Percentiles rank a stretch among this genome's conserved stretches.
These are phyloP conservation scores for Aspergillus bombycis DNA, from an alignment of 2,329 filamentous ascomycete genomes.

Conservation along the genomic window DNA sequence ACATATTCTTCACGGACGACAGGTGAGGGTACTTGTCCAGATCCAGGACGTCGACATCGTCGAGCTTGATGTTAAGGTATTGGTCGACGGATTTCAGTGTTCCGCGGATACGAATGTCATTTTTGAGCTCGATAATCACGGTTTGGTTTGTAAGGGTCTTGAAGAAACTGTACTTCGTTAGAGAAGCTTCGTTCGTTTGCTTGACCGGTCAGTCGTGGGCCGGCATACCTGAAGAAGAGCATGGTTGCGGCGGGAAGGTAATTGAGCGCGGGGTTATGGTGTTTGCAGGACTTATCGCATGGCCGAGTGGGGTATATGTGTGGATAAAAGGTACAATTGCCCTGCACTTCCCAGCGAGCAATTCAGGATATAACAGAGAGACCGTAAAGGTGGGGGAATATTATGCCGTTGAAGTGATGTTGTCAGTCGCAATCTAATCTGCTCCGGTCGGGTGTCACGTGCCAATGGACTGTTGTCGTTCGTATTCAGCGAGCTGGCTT, in stretches of 20 bases:
- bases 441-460: neutral
- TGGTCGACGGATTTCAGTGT: conserved; percentile 97
- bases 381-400: neutral
- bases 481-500: neutral
- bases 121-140: conserved; percentile 98
- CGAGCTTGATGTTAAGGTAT: conserved; percentile 98
- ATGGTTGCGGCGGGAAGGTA: conserved; percentile 37
- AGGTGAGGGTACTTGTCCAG: conserved; percentile 94
- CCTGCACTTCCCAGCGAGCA: neutral
- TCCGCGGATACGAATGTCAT: conserved; percentile 95
- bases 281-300: conserved; percentile 17
- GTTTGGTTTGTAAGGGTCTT: conserved; percentile 97
- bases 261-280: conserved; percentile 6
- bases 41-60: conserved; percentile 90
- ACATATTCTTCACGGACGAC: conserved; percentile 90
- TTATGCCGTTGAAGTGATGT: neutral
- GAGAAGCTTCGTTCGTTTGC: neutral
- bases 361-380: neutral
- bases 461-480: neutral
- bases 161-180: conserved; percentile 73
- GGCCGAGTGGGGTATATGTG: conserved; percentile 3
- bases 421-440: conserved; percentile 7
- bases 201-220: neutral
- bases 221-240: conserved; percentile 57
- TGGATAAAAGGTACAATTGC: neutral